Conservation (phyloP, 1,284 basidiomycete species). For the Blastosporella zonata region DNA sequence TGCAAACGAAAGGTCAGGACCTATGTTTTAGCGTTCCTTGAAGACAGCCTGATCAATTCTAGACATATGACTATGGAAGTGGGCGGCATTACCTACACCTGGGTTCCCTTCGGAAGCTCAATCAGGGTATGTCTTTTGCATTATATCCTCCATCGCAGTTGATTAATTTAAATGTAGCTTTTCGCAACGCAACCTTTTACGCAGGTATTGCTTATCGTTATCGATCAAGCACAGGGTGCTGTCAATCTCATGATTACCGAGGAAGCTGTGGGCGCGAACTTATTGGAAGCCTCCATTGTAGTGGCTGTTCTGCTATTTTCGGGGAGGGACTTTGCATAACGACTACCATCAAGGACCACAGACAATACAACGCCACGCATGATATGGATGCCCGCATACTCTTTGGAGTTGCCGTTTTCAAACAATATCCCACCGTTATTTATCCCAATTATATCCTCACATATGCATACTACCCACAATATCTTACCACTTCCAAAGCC, state of each 20-base stretch:
- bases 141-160: background rate
- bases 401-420: no score
- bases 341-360: background rate
- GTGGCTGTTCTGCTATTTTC: background rate
- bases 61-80: slow-evolving; percentile 2
- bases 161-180: background rate
- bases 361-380: no score
- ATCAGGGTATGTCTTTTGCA: background rate
- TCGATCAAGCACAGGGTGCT: no score
- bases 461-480: no score
- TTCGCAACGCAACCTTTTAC: no score
- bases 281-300: background rate
- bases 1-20: background rate
- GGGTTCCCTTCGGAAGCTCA: background rate
- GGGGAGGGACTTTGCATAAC: background rate
- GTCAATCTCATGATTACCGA: background rate
- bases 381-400: no score
- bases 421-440: no score
- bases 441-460: no score
- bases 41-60: background rate
- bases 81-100: background rate
- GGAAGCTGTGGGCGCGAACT: background rate
- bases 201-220: no score
- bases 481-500: no score
- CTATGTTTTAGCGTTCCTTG: background rate